Conservation (phyloP, 495 filamentous ascomycete species). For the Neurospora sublineolata region DNA sequence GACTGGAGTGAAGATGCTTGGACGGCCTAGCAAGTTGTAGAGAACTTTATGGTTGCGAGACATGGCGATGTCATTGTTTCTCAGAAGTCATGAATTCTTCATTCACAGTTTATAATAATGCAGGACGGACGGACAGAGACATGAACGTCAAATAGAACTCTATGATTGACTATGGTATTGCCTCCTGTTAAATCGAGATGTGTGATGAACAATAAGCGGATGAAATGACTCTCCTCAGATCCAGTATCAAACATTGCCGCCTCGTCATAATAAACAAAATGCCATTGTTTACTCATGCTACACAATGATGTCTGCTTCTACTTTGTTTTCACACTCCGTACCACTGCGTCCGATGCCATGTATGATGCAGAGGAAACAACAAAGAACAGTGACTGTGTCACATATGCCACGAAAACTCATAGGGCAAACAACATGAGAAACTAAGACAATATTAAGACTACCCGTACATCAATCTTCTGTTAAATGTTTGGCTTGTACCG, state of each 20-base stretch:
- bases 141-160: neutral
- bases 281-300: neutral
- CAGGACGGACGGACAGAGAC: neutral
- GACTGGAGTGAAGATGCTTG: neutral
- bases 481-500: slow-evolving; percentile 2
- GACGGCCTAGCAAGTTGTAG: neutral
- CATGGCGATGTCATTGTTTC: neutral
- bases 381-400: neutral
- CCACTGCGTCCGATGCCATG: neutral
- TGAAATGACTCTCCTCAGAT: neutral
- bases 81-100: neutral
- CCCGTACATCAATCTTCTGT: neutral
- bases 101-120: neutral
- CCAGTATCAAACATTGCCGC: neutral
- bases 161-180: neutral
- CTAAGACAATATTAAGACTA: neutral
- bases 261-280: neutral
- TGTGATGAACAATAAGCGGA: neutral
- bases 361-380: neutral
- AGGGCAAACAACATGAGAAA: neutral
- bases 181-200: neutral
- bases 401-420: neutral
- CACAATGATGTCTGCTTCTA: neutral
- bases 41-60: neutral
- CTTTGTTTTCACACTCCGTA: neutral